Conservation (phyloP, 2,329 filamentous ascomycete genomes). For the Ceratocystis huliohia region DNA sequence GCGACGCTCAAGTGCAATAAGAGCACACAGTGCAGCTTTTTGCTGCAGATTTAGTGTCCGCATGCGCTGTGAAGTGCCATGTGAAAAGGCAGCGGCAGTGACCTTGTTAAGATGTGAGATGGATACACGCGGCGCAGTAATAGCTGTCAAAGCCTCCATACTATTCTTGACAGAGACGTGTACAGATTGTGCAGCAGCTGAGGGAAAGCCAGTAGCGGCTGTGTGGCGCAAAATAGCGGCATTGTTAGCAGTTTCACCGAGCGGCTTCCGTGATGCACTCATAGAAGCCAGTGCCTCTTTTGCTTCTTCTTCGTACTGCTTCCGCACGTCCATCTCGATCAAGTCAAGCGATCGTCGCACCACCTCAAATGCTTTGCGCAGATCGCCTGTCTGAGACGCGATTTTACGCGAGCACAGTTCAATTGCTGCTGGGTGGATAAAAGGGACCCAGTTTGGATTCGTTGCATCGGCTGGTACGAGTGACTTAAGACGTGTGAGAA, state of each 20-base stretch:
- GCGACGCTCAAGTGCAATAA: slow-evolving; percentile 74
- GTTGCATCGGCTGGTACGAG: slow-evolving; percentile 48
- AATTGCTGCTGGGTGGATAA: slow-evolving; percentile 86
- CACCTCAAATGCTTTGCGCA: slow-evolving; percentile 92
- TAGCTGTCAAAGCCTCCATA: slow-evolving; percentile 50
- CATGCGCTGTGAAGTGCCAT: slow-evolving; percentile 73
- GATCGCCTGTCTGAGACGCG: slow-evolving; percentile 80
- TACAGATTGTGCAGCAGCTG: slow-evolving; percentile 31
- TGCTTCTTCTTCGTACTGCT: slow-evolving; percentile 54
- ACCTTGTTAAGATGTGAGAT: slow-evolving; percentile 88
- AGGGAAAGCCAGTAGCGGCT: slow-evolving; percentile 32
- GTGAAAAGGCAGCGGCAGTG: slow-evolving; percentile 78
- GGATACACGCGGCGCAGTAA: slow-evolving; percentile 75
- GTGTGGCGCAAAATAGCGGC: slow-evolving; percentile 25
- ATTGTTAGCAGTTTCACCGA: slow-evolving; percentile 75
- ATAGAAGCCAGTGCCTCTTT: slow-evolving; percentile 44
- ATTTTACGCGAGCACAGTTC: slow-evolving; percentile 92
- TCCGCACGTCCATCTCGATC: slow-evolving; percentile 70
- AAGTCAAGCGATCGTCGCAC: slow-evolving; percentile 80
- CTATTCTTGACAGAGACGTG: slow-evolving; percentile 40
- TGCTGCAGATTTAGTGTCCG: slow-evolving; percentile 87
- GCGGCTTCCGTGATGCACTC: slow-evolving; percentile 60
- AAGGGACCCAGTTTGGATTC: slow-evolving; percentile 55
- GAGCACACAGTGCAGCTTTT: slow-evolving; percentile 81
- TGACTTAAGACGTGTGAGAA: slow-evolving; percentile 68